phyloP scores from a whole-genome alignment of 352 stramenopile genomes.

The Globisporangium cederbergense region DNA sequence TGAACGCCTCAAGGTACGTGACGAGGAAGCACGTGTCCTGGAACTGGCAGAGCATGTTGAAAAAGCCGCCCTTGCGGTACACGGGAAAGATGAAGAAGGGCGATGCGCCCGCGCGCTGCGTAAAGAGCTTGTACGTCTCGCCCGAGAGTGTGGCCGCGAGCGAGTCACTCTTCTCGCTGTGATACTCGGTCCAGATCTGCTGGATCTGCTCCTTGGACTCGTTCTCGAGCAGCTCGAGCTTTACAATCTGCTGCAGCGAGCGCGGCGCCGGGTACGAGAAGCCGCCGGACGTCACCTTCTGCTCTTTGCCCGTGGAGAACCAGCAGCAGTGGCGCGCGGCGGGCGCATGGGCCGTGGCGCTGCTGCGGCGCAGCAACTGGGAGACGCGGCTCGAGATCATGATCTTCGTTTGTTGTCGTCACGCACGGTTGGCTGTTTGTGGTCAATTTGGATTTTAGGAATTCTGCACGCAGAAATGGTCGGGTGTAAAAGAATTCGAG shows the following conservation, averaged over 20 bases:
- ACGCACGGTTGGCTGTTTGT: neutral
- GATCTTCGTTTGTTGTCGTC: neutral
- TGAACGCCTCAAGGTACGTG: slow-evolving; percentile 87
- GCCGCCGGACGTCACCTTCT: slow-evolving; percentile 29
- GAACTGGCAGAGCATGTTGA: slow-evolving; percentile 89
- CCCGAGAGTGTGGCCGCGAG: slow-evolving; percentile 46
- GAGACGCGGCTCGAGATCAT: slow-evolving; percentile 5
- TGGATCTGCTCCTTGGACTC: slow-evolving; percentile 58
- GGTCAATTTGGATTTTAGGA: neutral
- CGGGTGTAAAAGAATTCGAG: neutral
- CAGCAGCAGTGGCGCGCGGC: neutral
- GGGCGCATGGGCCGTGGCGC: neutral
- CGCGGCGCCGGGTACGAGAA: slow-evolving; percentile 85
- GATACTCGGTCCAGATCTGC: slow-evolving; percentile 78
- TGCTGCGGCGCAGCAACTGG: slow-evolving; percentile 3
- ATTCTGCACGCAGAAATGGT: too few species aligned
- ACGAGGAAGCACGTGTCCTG: slow-evolving; percentile 87
- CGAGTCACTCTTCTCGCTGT: slow-evolving; percentile 70
- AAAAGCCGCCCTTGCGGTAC: slow-evolving; percentile 80
- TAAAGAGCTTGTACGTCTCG: slow-evolving; percentile 38
- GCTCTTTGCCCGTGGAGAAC: slow-evolving; percentile 8
- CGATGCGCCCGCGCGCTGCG: slow-evolving; percentile 44
- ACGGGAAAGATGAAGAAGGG: slow-evolving; percentile 84
- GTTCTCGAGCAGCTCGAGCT: slow-evolving; percentile 75
- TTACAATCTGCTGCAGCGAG: slow-evolving; percentile 78